Evolutionary conservation across 2,329 filamentous ascomycete genomes (phyloP), one percentile per base, ranked within the genome.

Genomic region (Furcasterigmium furcatum): DNA sequence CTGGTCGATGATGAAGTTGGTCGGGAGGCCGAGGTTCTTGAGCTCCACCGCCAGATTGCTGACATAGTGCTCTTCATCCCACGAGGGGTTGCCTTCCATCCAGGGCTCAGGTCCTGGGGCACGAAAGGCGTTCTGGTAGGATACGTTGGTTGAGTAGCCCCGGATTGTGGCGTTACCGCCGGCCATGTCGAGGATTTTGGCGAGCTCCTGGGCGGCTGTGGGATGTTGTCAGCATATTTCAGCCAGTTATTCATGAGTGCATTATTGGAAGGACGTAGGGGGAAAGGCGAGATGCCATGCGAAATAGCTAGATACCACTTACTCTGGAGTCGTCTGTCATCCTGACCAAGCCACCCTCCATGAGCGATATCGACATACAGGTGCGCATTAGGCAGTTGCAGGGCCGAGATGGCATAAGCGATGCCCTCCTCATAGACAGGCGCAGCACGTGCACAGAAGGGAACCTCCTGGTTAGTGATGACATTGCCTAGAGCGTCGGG

Each of bases 291-390:
- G n/a, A n/a, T n/a, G n/a, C n/a, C n/a, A n/a, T n/a, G n/a, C n/a
- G n/a, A n/a, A n/a, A 14, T n/a, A n/a, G n/a, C n/a, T n/a, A n/a
- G n/a, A 29, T n/a, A n/a, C n/a, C n/a, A n/a, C n/a, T n/a, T n/a
- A n/a, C n/a, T n/a, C n/a, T n/a, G n/a, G n/a, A n/a, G n/a, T n/a
- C n/a, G n/a, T n/a, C 70, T 68, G 38, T 53, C 58, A 35, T 59
- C 55, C 68, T 67, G 71, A 29, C 68, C 69, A 9, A 72, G 58
- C 68, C 68, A 71, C 18, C 69, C 68, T 24, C 67, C 66, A 52
- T 72, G 66, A 10, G 67, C 64, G 16, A 66, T 67, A 47, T 71
- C 68, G 9, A 71, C 56, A 53, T 71, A 71, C 12, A 71, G 55
- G 20, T 62, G 53, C 21, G 71, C 61, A 46, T 71, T 61, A 19